phyloP scores from a whole-genome alignment of 2,329 filamentous ascomycete genomes.

The Phialophora macrospora region DNA sequence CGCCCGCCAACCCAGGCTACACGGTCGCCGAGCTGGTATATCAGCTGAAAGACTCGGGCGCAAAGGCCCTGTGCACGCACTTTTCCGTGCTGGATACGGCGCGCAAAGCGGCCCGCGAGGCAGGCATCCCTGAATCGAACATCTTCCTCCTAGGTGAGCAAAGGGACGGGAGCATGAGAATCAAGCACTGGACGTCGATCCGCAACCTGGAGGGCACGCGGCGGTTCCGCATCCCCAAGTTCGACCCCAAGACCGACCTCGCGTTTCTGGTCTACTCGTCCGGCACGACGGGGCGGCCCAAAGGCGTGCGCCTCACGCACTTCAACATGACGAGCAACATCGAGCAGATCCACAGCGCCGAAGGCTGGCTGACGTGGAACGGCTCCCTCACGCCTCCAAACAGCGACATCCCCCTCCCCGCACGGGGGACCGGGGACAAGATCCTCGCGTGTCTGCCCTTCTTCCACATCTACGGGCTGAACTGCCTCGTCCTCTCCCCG shows the following conservation, averaged over 20 bases:
- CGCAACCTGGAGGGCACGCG: conserved; percentile 60
- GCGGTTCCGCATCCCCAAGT: conserved; percentile 64
- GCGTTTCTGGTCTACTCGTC: conserved; percentile 87
- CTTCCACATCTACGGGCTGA: conserved; percentile 88
- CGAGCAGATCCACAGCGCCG: conserved; percentile 59
- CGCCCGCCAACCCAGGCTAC: conserved; percentile 88
- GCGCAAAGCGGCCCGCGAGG: conserved; percentile 68
- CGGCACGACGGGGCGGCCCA: conserved; percentile 88
- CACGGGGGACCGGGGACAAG: conserved; percentile 66
- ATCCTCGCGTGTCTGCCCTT: conserved; percentile 83
- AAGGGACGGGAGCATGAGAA: conserved; percentile 61
- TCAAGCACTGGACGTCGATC: conserved; percentile 75
- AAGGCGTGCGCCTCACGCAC: conserved; percentile 88
- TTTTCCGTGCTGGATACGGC: conserved; percentile 67
- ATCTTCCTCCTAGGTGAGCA: conserved; percentile 78
- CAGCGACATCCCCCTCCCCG: conserved; percentile 38
- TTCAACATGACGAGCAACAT: conserved; percentile 79
- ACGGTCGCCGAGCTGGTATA: conserved; percentile 81
- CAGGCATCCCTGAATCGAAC: conserved; percentile 70
- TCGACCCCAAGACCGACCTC: conserved; percentile 72
- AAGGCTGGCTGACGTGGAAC: conserved; percentile 63
- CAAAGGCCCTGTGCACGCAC: conserved; percentile 78
- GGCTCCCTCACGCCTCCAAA: conserved; percentile 51
- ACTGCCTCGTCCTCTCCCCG: conserved; percentile 71
- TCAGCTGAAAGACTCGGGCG: conserved; percentile 78